phyloP scores from a whole-genome alignment of 2,329 filamentous ascomycete genomes.

The Paecilomyces fulvus region DNA sequence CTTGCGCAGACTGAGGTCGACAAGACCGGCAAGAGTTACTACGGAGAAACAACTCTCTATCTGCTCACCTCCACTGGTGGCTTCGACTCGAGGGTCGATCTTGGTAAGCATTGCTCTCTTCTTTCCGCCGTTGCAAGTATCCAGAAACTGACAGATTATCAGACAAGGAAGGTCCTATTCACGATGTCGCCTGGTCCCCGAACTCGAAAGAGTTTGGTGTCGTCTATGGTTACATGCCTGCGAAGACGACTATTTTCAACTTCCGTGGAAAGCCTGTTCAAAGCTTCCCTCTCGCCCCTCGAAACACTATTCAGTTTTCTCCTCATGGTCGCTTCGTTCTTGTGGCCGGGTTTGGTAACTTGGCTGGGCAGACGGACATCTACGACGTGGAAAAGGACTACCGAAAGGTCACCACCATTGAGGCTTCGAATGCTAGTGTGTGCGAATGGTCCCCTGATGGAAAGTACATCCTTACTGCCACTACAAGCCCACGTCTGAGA shows the following conservation, averaged over 20 bases:
- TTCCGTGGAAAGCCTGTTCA: slow-evolving; percentile 73
- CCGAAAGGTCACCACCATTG: slow-evolving; percentile 83
- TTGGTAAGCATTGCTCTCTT: slow-evolving; percentile 41
- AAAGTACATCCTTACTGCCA: slow-evolving; percentile 93
- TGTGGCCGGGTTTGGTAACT: slow-evolving; percentile 92
- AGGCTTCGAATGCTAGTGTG: slow-evolving; percentile 90
- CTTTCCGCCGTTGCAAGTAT: background rate
- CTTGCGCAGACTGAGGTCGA: slow-evolving; percentile 97
- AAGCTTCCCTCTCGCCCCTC: slow-evolving; percentile 75
- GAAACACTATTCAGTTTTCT: slow-evolving; percentile 93
- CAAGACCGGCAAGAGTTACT: slow-evolving; percentile 98
- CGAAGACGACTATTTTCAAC: slow-evolving; percentile 98
- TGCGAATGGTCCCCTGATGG: slow-evolving; percentile 98
- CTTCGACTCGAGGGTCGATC: slow-evolving; percentile 82
- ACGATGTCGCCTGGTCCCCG: slow-evolving; percentile 97
- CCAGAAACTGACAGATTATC: slow-evolving; percentile 9
- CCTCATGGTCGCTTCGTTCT: slow-evolving; percentile 87
- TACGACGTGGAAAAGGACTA: slow-evolving; percentile 95
- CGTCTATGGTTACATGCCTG: slow-evolving; percentile 97
- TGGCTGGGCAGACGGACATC: slow-evolving; percentile 95
- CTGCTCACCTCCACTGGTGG: slow-evolving; percentile 83
- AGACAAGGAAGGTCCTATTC: slow-evolving; percentile 96
- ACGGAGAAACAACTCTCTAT: slow-evolving; percentile 96
- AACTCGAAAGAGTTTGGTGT: slow-evolving; percentile 98
- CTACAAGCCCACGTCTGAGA: slow-evolving; percentile 85